Base-by-base conservation (phyloP, 169 alveolate genomes). In the Plasmodium chabaudi region DNA sequence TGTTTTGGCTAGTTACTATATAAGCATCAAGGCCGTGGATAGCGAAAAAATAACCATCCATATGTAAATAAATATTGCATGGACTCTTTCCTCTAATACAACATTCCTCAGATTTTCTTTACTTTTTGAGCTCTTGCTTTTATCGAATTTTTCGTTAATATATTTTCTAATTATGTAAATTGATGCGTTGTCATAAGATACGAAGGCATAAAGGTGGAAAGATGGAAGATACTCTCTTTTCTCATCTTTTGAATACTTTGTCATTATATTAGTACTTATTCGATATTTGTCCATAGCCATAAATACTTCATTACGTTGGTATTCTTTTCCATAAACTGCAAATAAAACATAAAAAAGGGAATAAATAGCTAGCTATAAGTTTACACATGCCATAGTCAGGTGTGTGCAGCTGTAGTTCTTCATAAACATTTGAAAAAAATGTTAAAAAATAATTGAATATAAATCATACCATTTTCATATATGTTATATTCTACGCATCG, bases 201-300 rank as follows among this genome's bases (percentile, higher is more conserved):
- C 61, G 25, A 77, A 77, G 0, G 88, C 63, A 39, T 77, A 77
- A 2, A 77, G 34, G 44, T 77, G 88, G 46, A 77, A 77, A 7
- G 88, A 77, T 21, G 88, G 88, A 9, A 77, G 65, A 46, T 77
- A 77, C n/a, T 63, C 88, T 46, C 88, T 64, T 68, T 77, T 77
- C 17, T 77, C 88, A 42, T 77, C 88, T 25, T 34, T 77, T 19
- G 68, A 44, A 56, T 77, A 68, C 51, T 56, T 77, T 15, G 88
- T 77, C 67, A 77, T 27, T 42, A 77, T 56, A 53, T 77, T 77
- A 23, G 49, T 47, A 19, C 75, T 77, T 49, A 63, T 63, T 23
- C 57, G 39, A 51, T 77, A 44, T 56, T 77, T 77, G 71, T 63
- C 75, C 69, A 77, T 77, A 7, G 88, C 77, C 88, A 77, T 49